Conservation (phyloP, 1,139 yeast species). For the Pneumocystis oryctolagi region DNA sequence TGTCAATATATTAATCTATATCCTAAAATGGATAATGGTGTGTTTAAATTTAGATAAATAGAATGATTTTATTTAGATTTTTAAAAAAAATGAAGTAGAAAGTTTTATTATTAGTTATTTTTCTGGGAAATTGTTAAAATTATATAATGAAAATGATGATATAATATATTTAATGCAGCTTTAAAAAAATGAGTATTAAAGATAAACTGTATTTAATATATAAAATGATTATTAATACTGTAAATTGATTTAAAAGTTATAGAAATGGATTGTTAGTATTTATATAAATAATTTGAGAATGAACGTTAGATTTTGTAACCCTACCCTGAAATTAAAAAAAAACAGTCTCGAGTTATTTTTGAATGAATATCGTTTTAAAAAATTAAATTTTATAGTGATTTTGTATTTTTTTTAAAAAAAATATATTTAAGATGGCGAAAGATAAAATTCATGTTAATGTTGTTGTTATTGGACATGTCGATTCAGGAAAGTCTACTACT, state of each 20-base stretch:
- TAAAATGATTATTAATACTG: no score
- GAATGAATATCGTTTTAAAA: neutral
- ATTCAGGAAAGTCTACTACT: constrained; percentile 95
- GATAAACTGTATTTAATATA: neutral
- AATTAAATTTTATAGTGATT: neutral
- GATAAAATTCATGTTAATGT: constrained; percentile 96
- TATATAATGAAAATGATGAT: neutral
- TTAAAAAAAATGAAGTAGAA: constrained; percentile 3
- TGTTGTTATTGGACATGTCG: constrained; percentile 99
- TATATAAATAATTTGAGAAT: neutral
- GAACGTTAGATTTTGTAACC: neutral
- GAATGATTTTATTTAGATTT: constrained; percentile 1
- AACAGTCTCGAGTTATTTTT: neutral
- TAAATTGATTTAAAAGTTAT: no score
- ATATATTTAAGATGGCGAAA: constrained; percentile 42
- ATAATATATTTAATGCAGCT: neutral
- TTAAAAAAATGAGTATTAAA: neutral
- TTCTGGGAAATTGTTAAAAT: neutral
- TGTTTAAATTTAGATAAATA: neutral
- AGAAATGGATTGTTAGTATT: no score
- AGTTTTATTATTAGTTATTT: constrained; percentile 3
- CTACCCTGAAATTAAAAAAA: neutral
- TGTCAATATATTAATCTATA: neutral
- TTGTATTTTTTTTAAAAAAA: neutral
- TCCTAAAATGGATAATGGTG: constrained; percentile 1